Conservation (phyloP, 2,329 filamentous ascomycete genomes). For the Lasiodiplodia hormozganensis region DNA sequence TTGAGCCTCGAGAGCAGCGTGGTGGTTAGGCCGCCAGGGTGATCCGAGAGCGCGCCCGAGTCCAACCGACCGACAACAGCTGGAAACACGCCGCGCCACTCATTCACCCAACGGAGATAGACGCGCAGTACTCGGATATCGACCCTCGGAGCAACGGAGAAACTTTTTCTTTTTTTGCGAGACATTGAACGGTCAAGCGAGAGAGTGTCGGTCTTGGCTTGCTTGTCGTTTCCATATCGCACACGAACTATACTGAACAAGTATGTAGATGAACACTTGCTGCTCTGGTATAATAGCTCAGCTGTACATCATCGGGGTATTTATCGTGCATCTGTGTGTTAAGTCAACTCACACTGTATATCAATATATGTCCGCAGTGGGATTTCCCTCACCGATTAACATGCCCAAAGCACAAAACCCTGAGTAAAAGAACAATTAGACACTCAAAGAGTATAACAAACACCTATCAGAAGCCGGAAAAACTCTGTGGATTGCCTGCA, state of each 20-base stretch:
- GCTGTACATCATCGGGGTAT: neutral
- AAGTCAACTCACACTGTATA: neutral
- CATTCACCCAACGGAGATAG: neutral
- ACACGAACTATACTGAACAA: neutral
- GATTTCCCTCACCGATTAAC: neutral
- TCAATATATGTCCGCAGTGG: neutral
- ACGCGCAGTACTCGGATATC: neutral
- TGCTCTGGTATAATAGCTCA: neutral
- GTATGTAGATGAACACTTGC: neutral
- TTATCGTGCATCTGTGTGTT: neutral
- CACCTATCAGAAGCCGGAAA: neutral
- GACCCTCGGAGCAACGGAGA: neutral
- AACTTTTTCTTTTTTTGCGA: neutral
- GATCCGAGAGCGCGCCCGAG: conserved; percentile 3
- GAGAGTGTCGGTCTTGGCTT: neutral
- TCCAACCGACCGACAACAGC: neutral
- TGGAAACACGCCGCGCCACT: neutral
- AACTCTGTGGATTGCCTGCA: neutral
- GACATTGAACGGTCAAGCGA: neutral
- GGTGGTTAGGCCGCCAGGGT: conserved; percentile 10
- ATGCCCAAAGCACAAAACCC: neutral
- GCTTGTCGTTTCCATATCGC: neutral
- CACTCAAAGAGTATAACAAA: neutral
- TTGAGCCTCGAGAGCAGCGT: neutral
- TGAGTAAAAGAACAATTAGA: neutral